Conservation (phyloP, 2,329 filamentous ascomycete species). For the Aspergillus caelatus region DNA sequence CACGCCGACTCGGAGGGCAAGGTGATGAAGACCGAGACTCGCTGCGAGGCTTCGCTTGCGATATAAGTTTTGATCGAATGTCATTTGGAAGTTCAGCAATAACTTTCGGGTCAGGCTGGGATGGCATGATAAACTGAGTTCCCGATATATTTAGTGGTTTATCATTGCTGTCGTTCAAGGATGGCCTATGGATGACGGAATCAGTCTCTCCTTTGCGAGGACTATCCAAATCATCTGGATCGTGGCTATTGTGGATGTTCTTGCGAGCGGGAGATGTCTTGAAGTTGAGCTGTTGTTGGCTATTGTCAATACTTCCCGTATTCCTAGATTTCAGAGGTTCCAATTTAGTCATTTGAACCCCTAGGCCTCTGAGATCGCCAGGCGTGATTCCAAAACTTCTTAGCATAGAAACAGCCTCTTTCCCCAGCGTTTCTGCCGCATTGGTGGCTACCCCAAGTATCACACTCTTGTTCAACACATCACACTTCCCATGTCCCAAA, state of each 20-base stretch:
- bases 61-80: conserved; percentile 75
- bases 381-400: conserved; percentile 81
- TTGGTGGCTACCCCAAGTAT: conserved; percentile 84
- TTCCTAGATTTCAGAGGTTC: conserved; percentile 70
- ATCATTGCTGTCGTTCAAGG: conserved; percentile 45
- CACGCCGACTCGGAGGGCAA: conserved; percentile 33
- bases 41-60: conserved; percentile 50
- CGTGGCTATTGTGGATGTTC: conserved; percentile 27
- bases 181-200: conserved; percentile 32
- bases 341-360: conserved; percentile 90
- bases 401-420: conserved; percentile 83
- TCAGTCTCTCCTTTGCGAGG: conserved; percentile 42
- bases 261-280: conserved; percentile 46
- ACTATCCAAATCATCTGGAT: conserved; percentile 55
- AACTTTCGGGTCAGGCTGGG: conserved; percentile 77
- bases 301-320: conserved; percentile 64
- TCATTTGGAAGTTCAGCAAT: conserved; percentile 81
- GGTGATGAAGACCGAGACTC: conserved; percentile 33
- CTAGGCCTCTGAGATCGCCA: conserved; percentile 89
- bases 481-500: conserved; percentile 91
- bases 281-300: conserved; percentile 79
- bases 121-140: conserved; percentile 88
- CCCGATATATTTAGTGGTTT: conserved; percentile 77
- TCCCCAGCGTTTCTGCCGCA: conserved; percentile 68
- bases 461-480: conserved; percentile 87